These are phyloP conservation scores for Annulohypoxylon moriforme DNA, from an alignment of 495 filamentous ascomycete genomes.

Conservation along the genomic window DNA sequence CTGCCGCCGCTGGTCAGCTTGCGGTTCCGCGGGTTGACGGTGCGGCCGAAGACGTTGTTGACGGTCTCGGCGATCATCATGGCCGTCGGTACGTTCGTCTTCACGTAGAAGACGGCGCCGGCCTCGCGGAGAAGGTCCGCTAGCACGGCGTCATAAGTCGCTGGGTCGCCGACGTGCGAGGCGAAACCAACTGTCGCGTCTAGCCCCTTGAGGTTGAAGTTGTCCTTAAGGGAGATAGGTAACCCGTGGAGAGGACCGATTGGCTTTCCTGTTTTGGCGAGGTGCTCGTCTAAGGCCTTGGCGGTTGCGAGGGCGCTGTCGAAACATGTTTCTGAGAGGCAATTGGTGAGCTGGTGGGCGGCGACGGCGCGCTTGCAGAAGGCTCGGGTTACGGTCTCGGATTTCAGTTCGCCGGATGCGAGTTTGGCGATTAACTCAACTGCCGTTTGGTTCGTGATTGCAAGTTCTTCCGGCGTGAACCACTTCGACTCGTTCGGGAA, in stretches of 20 bases:
- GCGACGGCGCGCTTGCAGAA: conserved; percentile 53
- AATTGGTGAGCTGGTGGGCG: conserved; percentile 52
- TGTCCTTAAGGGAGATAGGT: conserved; percentile 83
- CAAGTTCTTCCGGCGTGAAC: conserved; percentile 51
- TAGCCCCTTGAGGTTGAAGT: conserved; percentile 68
- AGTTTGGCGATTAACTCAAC: conserved; percentile 48
- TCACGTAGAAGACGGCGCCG: conserved; percentile 88
- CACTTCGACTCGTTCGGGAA: conserved; percentile 54
- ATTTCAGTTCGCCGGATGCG: conserved; percentile 45
- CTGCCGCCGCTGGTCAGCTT: conserved; percentile 87
- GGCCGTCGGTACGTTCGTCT: conserved; percentile 87
- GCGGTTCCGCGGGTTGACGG: conserved; percentile 78
- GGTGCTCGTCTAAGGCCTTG: conserved; percentile 50
- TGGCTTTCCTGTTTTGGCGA: conserved; percentile 67
- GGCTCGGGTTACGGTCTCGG: conserved; percentile 48
- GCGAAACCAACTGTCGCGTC: conserved; percentile 64
- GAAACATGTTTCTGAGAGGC: conserved; percentile 50
- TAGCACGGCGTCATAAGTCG: conserved; percentile 43
- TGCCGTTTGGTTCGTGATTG: conserved; percentile 47
- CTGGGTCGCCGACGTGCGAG: conserved; percentile 46
- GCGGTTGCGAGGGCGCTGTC: conserved; percentile 43
- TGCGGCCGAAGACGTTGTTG: conserved; percentile 83
- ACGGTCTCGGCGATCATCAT: conserved; percentile 85
- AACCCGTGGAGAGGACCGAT: conserved; percentile 83
- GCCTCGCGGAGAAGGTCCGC: conserved; percentile 74